Conservation (phyloP, 2,329 filamentous ascomycete genomes). For the Penicillium sp. region DNA sequence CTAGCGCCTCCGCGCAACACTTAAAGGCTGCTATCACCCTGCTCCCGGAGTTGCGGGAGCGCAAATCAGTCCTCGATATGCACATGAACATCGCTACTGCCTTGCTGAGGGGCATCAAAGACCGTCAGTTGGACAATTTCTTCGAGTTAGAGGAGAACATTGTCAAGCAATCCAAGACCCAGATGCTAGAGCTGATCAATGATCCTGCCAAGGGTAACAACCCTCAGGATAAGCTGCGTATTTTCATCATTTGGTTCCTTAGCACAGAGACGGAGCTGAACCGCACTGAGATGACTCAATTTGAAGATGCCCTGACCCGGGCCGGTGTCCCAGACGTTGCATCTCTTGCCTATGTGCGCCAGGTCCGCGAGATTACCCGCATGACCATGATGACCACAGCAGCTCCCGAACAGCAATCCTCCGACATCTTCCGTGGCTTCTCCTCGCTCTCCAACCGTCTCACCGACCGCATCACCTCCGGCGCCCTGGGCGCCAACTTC, state of each 20-base stretch:
- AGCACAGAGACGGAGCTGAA: constrained; percentile 87
- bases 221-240: constrained; percentile 78
- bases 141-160: constrained; percentile 94
- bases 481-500: constrained; percentile 79
- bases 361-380: constrained; percentile 88
- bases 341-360: constrained; percentile 78
- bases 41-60: constrained; percentile 83
- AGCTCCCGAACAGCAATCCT: constrained; percentile 56
- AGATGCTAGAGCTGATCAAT: constrained; percentile 81
- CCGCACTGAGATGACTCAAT: constrained; percentile 75
- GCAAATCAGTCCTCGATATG: constrained; percentile 92
- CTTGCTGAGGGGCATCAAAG: constrained; percentile 76
- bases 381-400: constrained; percentile 97
- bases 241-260: constrained; percentile 96
- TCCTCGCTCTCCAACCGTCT: constrained; percentile 85
- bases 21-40: constrained; percentile 93
- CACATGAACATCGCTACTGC: constrained; percentile 97
- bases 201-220: constrained; percentile 77
- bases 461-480: constrained; percentile 90
- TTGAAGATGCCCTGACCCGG: constrained; percentile 74
- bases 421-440: constrained; percentile 86
- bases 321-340: constrained; percentile 68
- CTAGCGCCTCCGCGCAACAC: constrained; percentile 83
- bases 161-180: constrained; percentile 81
- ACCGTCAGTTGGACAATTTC: constrained; percentile 90